These are phyloP conservation scores for Casuarina cunninghamiana DNA, from an alignment of 306 rosid species.

Conservation along the genomic window DNA sequence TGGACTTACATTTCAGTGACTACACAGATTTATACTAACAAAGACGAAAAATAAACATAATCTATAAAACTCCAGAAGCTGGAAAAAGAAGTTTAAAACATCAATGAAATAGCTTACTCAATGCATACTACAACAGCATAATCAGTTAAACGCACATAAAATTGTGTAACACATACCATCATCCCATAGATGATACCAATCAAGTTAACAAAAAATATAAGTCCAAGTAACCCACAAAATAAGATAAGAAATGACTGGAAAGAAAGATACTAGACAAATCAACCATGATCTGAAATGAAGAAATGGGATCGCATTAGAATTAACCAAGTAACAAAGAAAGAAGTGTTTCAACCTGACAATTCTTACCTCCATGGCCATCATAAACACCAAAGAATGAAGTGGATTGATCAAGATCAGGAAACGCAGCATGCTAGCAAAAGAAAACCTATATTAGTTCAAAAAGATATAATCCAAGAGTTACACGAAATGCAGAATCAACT, in stretches of 20 bases:
- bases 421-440: constrained; percentile 83
- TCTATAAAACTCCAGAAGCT: background rate
- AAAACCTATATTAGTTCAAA: constrained; percentile 19
- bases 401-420: constrained; percentile 79
- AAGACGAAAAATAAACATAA: background rate
- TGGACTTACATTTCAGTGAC: background rate
- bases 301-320: constrained; percentile 10
- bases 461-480: constrained; percentile 10
- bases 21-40: background rate
- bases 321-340: constrained; percentile 19
- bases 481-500: background rate
- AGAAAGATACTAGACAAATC: constrained; percentile 1
- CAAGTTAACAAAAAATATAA: background rate
- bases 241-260: background rate
- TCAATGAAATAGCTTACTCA: background rate
- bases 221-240: background rate
- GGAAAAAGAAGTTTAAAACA: background rate
- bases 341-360: constrained; percentile 23
- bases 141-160: background rate
- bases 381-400: constrained; percentile 97
- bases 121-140: background rate
- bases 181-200: background rate
- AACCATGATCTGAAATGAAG: background rate
- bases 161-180: background rate
- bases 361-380: constrained; percentile 99